Evolutionary conservation across 2,329 filamentous ascomycete species (phyloP), one percentile per base, ranked within the genome.

Genomic region (Stemphylium vesicarium): DNA sequence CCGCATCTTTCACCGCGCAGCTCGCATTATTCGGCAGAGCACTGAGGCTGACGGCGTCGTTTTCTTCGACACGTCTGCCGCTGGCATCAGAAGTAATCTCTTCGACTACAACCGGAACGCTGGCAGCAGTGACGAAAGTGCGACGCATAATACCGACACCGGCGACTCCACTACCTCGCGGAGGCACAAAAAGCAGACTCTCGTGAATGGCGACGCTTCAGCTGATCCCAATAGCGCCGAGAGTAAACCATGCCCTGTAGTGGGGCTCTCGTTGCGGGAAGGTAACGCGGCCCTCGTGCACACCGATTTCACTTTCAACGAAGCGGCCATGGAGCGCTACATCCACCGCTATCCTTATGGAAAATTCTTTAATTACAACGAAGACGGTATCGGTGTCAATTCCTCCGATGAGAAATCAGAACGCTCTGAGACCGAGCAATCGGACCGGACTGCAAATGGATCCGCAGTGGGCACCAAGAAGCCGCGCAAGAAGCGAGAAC

Each of bases 351-450:
- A 71, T 55, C 71, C 71, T 1, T 63, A 66, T 35, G 71, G 71
- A 11, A 74, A 74, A 45, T 74, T 71, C 51, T 74, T 74, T 62
- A 72, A 68, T 41, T 73, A 72, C 44, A 71, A 67, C 16, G 69
- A 71, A 41, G 64, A 73, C 41, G 71, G 71, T 5, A 49, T 63
- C 11, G 68, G 70, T 11, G 55, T 72, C 48, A 72, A 69, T 38
- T 70, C 67, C 13, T 69, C 68, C 29, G 70, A 73, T 26, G 71
- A 73, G 44, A 66, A 63, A 32, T 70, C 65, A 8, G 67, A 70
- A 39, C 63, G 54, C 22, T 71, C 66, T 5, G 68, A 71, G 47
- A 65, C 68, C 15, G 66, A 69, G 20, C 64, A 69, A 35, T 71
- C 67, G 18, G 67, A 72, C 32, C 65, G 62, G 22, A 68, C 56